A percentile compares a stretch with the other conserved stretches of the same genome.
phyloP scores from a whole-genome alignment of 148 eudicot genomes.

The Rhododendron kiyosumense region DNA sequence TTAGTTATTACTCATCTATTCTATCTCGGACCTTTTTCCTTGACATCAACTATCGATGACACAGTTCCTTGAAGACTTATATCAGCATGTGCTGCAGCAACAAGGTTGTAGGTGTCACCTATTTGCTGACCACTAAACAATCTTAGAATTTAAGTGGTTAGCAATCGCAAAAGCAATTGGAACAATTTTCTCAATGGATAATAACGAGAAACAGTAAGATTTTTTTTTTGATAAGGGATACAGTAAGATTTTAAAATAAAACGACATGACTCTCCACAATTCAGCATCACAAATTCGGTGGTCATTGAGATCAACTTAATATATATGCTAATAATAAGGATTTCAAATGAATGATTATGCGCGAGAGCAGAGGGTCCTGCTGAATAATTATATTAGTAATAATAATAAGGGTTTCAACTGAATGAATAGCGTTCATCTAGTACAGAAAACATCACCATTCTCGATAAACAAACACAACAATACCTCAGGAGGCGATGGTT shows the following conservation, averaged over 20 bases:
- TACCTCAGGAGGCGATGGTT: constrained; percentile 55
- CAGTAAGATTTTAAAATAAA: background rate
- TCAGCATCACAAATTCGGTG: background rate
- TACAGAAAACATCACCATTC: background rate
- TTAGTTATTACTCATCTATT: background rate
- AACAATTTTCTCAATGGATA: background rate
- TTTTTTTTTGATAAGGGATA: background rate
- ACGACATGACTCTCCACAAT: background rate
- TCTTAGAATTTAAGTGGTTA: background rate
- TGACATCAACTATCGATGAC: background rate
- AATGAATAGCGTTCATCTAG: background rate
- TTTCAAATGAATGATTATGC: background rate
- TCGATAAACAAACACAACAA: background rate
- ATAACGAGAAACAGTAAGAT: background rate
- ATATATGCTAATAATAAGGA: background rate
- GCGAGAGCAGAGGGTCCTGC: too few relatives aligned
- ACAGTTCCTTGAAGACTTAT: background rate
- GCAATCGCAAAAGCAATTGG: background rate
- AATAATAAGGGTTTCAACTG: background rate
- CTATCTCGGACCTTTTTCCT: background rate
- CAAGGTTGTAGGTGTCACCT: background rate
- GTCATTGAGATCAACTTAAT: background rate
- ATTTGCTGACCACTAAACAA: background rate
- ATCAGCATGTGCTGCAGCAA: background rate
- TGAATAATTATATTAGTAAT: too few relatives aligned